Evolutionary conservation across 176 grass and related monocot genomes (phyloP), one percentile per base, ranked within the genome.

Genomic region (Saccharum officinarum): DNA sequence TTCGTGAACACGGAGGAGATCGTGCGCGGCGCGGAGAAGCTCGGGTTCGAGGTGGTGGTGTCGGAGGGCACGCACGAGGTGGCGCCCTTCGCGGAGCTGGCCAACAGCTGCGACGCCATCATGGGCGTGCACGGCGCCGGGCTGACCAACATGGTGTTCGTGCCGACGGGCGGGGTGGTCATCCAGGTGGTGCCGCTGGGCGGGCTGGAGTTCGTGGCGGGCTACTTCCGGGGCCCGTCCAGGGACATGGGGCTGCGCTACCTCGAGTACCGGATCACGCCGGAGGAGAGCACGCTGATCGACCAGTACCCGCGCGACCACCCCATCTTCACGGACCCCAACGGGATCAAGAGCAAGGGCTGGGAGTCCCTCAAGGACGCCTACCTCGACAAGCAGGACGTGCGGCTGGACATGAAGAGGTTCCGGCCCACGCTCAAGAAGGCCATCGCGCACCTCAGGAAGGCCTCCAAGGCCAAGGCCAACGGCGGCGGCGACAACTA

Each of bases 121-220:
- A 63, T 98, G 41, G 95, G 95, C 15, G 89, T 98, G 50, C 93
- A 98, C 71, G 95, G 95, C 41, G 91, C 95, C 8, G 95, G 95
- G 31, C 82, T 98, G 10, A 92, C 93, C 3, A 98, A 98, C 87
- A 98, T 98, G 91, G 89, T 98, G 75, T 98, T 95, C 87, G 69
- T 98, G 13, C 93, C 95, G 4, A 77, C 78, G 50, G 80, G 94
- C 47, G 89, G 92, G 1, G 90, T 87, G 72, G 82, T 89, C 10
- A 90, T 98, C 73, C 95, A 98, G 86, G 90, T 98, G 46, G 54
- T 98, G 64, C 95, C 95, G 50, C 90, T 94, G 39, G 93, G 95
- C 41, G 85, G 77, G 12, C 84, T 95, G 0, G 81, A 86, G 18
- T 89, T 89, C 76, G 93, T 89, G 2, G 81, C 82, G 1, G 23